These are phyloP conservation scores for Kuraishia piskuri DNA, from an alignment of 805 yeast genomes.

Conservation along the genomic window DNA sequence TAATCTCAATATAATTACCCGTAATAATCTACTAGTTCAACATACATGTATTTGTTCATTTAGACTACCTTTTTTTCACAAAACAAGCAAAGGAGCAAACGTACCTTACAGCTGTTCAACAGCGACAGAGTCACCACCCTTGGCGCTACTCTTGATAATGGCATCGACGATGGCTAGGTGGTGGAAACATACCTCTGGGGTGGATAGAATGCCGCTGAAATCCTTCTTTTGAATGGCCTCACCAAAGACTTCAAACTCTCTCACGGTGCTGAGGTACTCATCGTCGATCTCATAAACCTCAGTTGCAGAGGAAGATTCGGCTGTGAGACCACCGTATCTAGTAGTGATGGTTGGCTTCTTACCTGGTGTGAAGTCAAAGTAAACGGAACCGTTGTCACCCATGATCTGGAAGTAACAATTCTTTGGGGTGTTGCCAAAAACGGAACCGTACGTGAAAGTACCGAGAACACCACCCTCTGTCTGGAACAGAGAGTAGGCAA, in stretches of 20 bases:
- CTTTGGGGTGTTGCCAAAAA: slow-evolving; percentile 77
- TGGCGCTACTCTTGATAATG: slow-evolving; percentile 58
- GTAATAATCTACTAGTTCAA: not conserved
- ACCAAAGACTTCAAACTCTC: slow-evolving; percentile 41
- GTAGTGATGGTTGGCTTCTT: slow-evolving; percentile 28
- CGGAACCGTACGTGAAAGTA: slow-evolving; percentile 80
- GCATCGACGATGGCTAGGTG: slow-evolving; percentile 90
- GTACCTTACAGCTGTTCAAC: slow-evolving; percentile 18
- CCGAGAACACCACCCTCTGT: slow-evolving; percentile 61
- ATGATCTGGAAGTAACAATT: slow-evolving; percentile 57
- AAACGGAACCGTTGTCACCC: slow-evolving; percentile 73
- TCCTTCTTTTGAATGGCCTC: slow-evolving; percentile 20
- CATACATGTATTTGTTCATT: no score
- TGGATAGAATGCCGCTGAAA: slow-evolving; percentile 16
- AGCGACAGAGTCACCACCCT: slow-evolving; percentile 27
- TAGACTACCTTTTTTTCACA: no score
- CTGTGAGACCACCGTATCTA: slow-evolving; percentile 43
- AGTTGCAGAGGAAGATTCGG: slow-evolving; percentile 35
- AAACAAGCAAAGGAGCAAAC: not conserved
- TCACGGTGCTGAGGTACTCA: slow-evolving; percentile 30
- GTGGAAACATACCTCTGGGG: slow-evolving; percentile 82
- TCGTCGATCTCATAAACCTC: slow-evolving; percentile 31
- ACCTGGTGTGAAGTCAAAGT: slow-evolving; percentile 55
- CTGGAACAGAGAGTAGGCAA: slow-evolving; percentile 61
- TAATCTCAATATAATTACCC: no score